Evolutionary conservation across 1,284 basidiomycete species (phyloP), one percentile per base, ranked within the genome.

Genomic region (Cronartium quercuum): DNA sequence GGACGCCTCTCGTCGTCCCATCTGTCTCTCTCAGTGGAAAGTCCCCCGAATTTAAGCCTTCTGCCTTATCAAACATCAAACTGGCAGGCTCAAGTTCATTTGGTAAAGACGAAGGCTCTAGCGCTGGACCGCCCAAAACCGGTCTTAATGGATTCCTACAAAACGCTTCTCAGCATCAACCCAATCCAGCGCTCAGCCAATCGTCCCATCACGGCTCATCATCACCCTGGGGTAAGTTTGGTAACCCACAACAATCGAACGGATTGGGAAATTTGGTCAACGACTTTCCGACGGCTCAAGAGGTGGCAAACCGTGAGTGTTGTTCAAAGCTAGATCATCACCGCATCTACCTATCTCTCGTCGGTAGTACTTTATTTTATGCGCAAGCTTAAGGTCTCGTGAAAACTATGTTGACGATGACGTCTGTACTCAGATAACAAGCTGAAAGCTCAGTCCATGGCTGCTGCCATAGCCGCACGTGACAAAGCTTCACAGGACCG

Each of bases 401-500:
- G 12, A 51, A 18, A 18, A 21, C 21, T 5, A 51, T 51, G 15
- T 51, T 51, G 47, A 51, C 10, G 21, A 18, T 51, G 47, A 51
- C 15, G 21, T 51, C 12, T 51, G 10, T 3, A 51, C 21, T 61
- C 34, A 74, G 71, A 74, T 37, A 66, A 62, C 51, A 74, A 66
- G 60, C 63, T 74, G 37, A 74, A 74, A 61, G 71, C 71, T n/a
- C 71, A 74, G 58, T 74, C 64, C 3, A 60, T 74, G 21, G 71
- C 71, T 24, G 71, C 71, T 66, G 71, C 71, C 18, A 64, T 66
- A n/a, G 71, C 71, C 41, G 71, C 71, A 35, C 71, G 71, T 5
- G 80, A 80, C 38, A 61, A 77, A 24, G 79, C 77, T 0, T 65
- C 77, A 35, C 78, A 79, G 63, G 77, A 78, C 21, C 71, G 79